These are phyloP conservation scores for Plasmodium gaboni DNA, from an alignment of 169 alveolate species.

Conservation along the genomic window DNA sequence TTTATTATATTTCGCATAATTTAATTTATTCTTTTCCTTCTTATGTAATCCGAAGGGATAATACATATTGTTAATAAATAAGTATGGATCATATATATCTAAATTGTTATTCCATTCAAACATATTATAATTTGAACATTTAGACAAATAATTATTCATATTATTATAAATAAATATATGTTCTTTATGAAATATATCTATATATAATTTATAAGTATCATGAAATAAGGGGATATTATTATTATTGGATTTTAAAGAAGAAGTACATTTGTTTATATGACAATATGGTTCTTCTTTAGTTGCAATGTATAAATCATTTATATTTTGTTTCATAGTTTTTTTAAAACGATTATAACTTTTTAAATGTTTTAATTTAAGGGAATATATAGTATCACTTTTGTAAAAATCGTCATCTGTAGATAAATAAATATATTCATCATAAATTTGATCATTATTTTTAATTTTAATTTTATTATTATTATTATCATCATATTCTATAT, in stretches of 20 bases:
- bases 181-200: neutral
- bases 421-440: conserved; percentile 43
- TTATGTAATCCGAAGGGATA: neutral
- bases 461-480: neutral
- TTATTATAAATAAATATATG: neutral
- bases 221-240: conserved; percentile 7
- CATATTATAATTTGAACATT: neutral
- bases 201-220: conserved; percentile 21
- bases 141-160: neutral
- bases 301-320: neutral
- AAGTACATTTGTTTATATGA: neutral
- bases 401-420: conserved; percentile 65
- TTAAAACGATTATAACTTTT: conserved; percentile 1
- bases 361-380: conserved; percentile 3
- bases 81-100: conserved; percentile 34
- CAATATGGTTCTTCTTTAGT: conserved; percentile 23
- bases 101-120: conserved; percentile 58
- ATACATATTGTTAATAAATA: conserved; percentile 13
- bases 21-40: too few relatives aligned
- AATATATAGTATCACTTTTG: conserved; percentile 53
- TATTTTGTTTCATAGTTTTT: conserved; percentile 20
- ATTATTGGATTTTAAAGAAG: neutral
- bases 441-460: neutral
- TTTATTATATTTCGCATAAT: too few relatives aligned
- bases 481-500: neutral